Conservation (phyloP, 192 early-diverging fungal species). For the Dimargaris verticillata region DNA sequence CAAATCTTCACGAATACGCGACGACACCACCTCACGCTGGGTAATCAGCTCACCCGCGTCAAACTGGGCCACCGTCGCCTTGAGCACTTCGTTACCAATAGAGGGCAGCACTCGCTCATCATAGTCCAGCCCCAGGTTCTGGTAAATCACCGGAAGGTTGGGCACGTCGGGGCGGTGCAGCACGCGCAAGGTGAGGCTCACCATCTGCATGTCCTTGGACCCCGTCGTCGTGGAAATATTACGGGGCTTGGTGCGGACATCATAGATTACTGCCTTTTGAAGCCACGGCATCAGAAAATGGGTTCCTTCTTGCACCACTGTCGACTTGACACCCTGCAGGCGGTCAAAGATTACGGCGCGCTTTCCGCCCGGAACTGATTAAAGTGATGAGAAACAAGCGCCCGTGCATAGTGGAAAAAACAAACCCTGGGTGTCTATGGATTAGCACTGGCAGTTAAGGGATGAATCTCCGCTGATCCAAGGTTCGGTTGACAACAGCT, state of each 20-base stretch:
- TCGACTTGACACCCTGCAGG: constrained; percentile 70
- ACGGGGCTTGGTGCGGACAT: constrained; percentile 88
- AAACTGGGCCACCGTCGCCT: constrained; percentile 95
- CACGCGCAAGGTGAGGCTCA: constrained; percentile 82
- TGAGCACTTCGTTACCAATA: constrained; percentile 98
- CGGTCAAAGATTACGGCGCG: constrained; percentile 97
- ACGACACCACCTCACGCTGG: constrained; percentile 88
- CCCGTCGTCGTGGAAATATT: constrained; percentile 98
- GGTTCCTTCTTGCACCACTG: constrained; percentile 78
- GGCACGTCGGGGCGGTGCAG: constrained; percentile 70
- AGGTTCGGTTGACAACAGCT: no score
- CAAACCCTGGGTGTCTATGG: no score
- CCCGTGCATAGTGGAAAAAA: no score
- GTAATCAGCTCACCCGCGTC: constrained; percentile 96
- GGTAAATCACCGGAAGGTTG: constrained; percentile 68
- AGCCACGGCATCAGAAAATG: constrained; percentile 97
- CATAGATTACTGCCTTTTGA: constrained; percentile 75
- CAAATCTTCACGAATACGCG: constrained; percentile 82
- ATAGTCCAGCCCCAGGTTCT: constrained; percentile 84
- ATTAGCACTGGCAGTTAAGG: no score
- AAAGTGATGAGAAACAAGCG: constrained; percentile 1
- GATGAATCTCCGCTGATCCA: no score
- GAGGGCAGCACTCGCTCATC: constrained; percentile 94
- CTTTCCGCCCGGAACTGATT: constrained; percentile 82
- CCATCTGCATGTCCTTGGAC: constrained; percentile 99